These are phyloP conservation scores for Cystobasidium sp. DNA, from an alignment of 1,284 basidiomycete species.

Conservation along the genomic window DNA sequence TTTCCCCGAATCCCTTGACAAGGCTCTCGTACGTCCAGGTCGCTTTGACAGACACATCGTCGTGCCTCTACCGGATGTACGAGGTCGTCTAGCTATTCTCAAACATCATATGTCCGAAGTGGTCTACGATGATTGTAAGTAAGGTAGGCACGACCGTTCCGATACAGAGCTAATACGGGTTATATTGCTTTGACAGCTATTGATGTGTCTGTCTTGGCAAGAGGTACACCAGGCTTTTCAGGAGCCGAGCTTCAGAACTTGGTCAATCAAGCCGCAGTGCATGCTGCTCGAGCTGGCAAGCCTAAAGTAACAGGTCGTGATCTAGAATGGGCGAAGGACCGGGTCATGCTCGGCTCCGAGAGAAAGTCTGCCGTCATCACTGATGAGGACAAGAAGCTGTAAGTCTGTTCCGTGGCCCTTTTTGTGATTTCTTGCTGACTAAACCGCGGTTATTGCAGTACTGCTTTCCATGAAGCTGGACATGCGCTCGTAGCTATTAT, in stretches of 20 bases:
- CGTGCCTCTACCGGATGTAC: constrained; percentile 84
- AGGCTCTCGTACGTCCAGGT: constrained; percentile 88
- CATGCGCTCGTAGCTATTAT: constrained; percentile 89
- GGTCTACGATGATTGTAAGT: constrained; percentile 65
- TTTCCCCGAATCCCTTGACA: constrained; percentile 82
- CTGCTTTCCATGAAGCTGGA: constrained; percentile 95
- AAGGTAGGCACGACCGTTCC: too few relatives aligned
- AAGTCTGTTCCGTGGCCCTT: background rate
- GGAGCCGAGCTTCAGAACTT: constrained; percentile 92
- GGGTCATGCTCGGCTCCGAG: constrained; percentile 84
- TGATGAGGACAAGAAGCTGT: constrained; percentile 63
- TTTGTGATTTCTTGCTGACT: background rate
- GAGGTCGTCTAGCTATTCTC: constrained; percentile 81
- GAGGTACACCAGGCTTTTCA: constrained; percentile 88
- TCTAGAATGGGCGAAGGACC: constrained; percentile 93
- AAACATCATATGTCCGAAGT: constrained; percentile 86
- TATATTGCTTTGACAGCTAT: constrained; percentile 61
- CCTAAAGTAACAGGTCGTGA: constrained; percentile 74
- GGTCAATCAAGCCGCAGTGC: constrained; percentile 87
- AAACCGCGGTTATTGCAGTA: constrained; percentile 62
- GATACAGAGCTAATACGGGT: background rate
- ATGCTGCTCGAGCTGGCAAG: constrained; percentile 81
- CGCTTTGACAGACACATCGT: constrained; percentile 89
- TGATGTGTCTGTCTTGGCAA: constrained; percentile 80
- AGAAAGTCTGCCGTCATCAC: constrained; percentile 84